phyloP scores from a whole-genome alignment of 2,329 filamentous ascomycete species.

The Cercospora beticola region DNA sequence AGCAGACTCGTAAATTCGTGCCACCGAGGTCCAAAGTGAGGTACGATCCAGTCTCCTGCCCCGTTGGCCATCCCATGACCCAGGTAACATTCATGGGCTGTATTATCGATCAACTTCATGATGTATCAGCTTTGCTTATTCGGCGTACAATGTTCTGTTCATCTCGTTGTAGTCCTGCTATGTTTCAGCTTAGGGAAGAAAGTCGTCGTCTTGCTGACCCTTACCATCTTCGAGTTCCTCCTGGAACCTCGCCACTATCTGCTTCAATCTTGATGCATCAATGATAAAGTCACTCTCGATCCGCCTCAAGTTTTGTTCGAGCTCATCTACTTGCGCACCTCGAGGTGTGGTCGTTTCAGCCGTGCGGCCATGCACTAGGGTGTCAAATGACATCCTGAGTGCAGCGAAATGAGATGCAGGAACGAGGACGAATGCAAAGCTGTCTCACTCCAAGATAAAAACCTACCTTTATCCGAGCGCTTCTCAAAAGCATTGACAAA shows the following conservation, averaged over 20 bases:
- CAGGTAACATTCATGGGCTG: slow-evolving; percentile 98
- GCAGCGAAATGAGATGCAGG: neutral
- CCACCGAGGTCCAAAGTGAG: slow-evolving; percentile 94
- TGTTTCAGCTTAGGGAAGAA: neutral
- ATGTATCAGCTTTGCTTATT: neutral
- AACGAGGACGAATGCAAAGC: neutral
- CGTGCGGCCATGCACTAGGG: neutral
- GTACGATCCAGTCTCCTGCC: slow-evolving; percentile 82
- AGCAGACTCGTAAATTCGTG: slow-evolving; percentile 92
- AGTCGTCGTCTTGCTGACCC: neutral
- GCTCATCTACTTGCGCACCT: neutral
- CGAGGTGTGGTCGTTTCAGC: neutral
- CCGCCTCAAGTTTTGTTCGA: neutral
- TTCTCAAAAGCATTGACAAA: neutral
- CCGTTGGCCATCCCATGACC: slow-evolving; percentile 89
- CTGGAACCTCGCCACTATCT: neutral
- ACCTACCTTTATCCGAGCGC: neutral
- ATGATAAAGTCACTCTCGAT: neutral
- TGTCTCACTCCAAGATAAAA: neutral
- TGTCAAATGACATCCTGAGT: neutral
- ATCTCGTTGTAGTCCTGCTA: neutral
- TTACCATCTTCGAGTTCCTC: neutral
- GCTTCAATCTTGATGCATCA: neutral
- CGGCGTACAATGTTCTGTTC: slow-evolving; percentile 4
- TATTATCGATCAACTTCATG: neutral